Base-by-base conservation (phyloP, 148 eudicot genomes). In the Rhododendron mucronatum region DNA sequence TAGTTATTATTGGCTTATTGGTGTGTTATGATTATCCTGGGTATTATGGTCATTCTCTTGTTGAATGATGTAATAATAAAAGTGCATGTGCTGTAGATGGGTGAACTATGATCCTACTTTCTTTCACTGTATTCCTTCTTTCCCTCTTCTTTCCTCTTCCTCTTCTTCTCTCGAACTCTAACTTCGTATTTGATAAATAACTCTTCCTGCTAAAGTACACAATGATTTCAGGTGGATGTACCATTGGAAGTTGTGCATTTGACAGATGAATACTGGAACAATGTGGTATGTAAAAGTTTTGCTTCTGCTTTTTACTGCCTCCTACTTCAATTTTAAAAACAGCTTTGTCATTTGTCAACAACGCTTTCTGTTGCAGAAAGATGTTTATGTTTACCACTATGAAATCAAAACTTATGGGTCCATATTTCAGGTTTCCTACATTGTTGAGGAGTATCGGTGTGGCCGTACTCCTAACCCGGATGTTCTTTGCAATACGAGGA, bases 401-500 rank as follows among this genome's bases (percentile, higher is more conserved):
- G 26, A 55, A 81, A 18, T 53, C 20, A 35, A 80, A 86, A 82
- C 85, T 83, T 75, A 63, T 82, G 80, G 61, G 75, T 85, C 87
- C 89, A 48, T 86, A 83, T 88, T 87, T 89, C 92, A 97, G 98
- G 99, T 95, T 75, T 94, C 98, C 28, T 94, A 95, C 87, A 94
- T 97, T 79, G 95, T 97, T 83, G 93, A 92, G 83, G 99, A 97
- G 93, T 97, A 95, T 86, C 91, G 93, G 78, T 89, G 92, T 89
- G 99, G 99, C 83, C 98, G 96, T 39, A 97, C 99, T 86, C 99
- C 99, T 88, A 97, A 97, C 87, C 99, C 98, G 50, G 99, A 97
- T 90, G 96, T 97, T 79, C 95, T 97, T 23, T 97, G 99, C 92
- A 97, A 97, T 88, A 95, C 98, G 59, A 92, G 99, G 91, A 95